phyloP scores from a whole-genome alignment of 1,284 basidiomycete species.

The Singerocomus rubriflavus region DNA sequence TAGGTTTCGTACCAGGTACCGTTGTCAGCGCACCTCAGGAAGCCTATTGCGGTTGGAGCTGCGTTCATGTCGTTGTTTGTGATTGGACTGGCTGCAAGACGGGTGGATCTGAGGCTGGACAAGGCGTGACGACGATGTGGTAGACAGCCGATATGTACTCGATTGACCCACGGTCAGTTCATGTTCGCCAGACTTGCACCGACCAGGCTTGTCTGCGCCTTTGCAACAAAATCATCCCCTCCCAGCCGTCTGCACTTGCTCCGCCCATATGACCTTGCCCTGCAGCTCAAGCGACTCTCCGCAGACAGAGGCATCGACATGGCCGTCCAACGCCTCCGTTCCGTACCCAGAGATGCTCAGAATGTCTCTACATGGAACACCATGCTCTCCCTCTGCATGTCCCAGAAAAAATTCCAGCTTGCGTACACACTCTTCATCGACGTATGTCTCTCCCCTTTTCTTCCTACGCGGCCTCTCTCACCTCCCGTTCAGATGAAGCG shows the following conservation, averaged over 20 bases:
- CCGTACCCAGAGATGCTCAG: conserved; percentile 63
- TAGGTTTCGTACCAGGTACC: conserved; percentile 87
- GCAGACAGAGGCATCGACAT: conserved; percentile 50
- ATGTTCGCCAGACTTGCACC: conserved; percentile 19
- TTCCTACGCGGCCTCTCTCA: background rate
- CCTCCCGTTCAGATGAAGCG: conserved; percentile 65
- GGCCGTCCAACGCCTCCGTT: conserved; percentile 61
- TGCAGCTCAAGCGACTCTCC: conserved; percentile 54
- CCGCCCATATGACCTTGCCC: conserved; percentile 57
- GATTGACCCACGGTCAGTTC: conserved; percentile 13
- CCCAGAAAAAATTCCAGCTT: conserved; percentile 51
- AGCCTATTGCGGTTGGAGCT: conserved; percentile 72
- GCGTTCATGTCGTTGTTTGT: conserved; percentile 66
- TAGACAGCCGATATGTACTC: conserved; percentile 28
- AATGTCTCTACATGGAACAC: conserved; percentile 74
- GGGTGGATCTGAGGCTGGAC: conserved; percentile 65
- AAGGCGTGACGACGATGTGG: conserved; percentile 40
- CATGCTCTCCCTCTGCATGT: conserved; percentile 59
- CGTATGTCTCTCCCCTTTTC: conserved; percentile 42
- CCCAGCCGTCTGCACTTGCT: conserved; percentile 32
- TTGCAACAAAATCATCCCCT: conserved; percentile 6
- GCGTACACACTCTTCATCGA: conserved; percentile 63
- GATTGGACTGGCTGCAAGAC: conserved; percentile 56
- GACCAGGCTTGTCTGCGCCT: conserved; percentile 4
- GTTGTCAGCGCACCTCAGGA: conserved; percentile 73